phyloP scores from a whole-genome alignment of 2,329 filamentous ascomycete species.

The Fusarium setosum region DNA sequence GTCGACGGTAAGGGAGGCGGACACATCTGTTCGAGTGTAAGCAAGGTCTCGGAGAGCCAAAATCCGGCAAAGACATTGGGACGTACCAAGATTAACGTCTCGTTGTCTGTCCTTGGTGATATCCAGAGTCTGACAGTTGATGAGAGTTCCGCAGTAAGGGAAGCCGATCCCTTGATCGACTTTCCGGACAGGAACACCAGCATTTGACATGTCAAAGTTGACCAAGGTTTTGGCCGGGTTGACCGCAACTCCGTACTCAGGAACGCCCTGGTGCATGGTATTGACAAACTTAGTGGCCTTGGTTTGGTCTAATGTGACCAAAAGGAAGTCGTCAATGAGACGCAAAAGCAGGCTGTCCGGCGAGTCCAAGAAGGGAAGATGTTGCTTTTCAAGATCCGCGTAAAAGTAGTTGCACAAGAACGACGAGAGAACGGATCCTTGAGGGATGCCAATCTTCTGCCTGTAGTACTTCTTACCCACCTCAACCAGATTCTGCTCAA shows the following conservation, averaged over 20 bases:
- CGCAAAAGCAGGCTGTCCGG: constrained; percentile 77
- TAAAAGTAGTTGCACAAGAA: constrained; percentile 97
- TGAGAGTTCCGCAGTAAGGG: constrained; percentile 87
- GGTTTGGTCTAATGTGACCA: constrained; percentile 77
- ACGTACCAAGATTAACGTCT: constrained; percentile 61
- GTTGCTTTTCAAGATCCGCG: constrained; percentile 80
- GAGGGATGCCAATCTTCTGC: constrained; percentile 90
- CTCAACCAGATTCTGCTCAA: constrained; percentile 87
- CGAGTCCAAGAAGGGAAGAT: constrained; percentile 72
- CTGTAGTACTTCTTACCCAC: constrained; percentile 90
- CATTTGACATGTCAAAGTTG: constrained; percentile 79
- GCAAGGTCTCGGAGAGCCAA: background rate
- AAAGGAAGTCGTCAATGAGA: constrained; percentile 91
- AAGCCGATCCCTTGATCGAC: constrained; percentile 64
- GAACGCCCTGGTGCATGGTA: constrained; percentile 82
- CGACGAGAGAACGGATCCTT: constrained; percentile 89
- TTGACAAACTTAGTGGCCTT: constrained; percentile 80
- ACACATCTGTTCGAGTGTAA: constrained; percentile 52
- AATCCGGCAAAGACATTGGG: background rate
- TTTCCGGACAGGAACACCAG: constrained; percentile 63
- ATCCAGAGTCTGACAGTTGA: constrained; percentile 80
- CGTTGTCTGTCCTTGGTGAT: constrained; percentile 76
- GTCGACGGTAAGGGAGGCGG: constrained; percentile 84
- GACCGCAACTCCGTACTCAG: constrained; percentile 83
- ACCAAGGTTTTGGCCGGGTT: constrained; percentile 83